phyloP scores from a whole-genome alignment of 805 yeast genomes.

The Lipomyces japonicus region DNA sequence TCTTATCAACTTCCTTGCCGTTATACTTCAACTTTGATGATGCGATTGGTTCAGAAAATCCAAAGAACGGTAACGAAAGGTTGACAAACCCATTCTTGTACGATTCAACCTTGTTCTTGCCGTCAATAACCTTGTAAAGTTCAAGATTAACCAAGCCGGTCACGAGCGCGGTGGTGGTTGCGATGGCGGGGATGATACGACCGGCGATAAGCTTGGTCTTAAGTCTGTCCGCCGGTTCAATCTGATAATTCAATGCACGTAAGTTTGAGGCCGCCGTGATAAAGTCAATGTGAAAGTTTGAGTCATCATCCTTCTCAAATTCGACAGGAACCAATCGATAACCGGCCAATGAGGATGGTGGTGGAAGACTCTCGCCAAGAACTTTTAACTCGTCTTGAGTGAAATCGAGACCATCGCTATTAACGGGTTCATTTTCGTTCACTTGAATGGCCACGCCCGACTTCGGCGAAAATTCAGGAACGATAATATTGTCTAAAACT shows the following conservation, averaged over 20 bases:
- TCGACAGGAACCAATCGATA: constrained; percentile 85
- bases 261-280: constrained; percentile 94
- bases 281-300: constrained; percentile 94
- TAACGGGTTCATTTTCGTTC: constrained; percentile 81
- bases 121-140: constrained; percentile 81
- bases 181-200: constrained; percentile 96
- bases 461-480: constrained; percentile 71
- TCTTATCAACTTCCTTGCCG: constrained; percentile 68
- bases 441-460: constrained; percentile 79
- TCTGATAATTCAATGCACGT: constrained; percentile 69
- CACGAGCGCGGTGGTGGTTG: constrained; percentile 97
- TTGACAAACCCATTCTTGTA: constrained; percentile 91
- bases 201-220: constrained; percentile 98
- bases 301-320: constrained; percentile 96
- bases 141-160: constrained; percentile 93
- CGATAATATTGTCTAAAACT: constrained; percentile 49
- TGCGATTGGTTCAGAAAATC: constrained; percentile 92
- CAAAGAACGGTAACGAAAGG: constrained; percentile 91
- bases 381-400: constrained; percentile 64
- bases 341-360: constrained; percentile 84
- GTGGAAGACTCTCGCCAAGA: constrained; percentile 77
- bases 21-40: constrained; percentile 82
- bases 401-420: constrained; percentile 35
- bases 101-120: constrained; percentile 64
- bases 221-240: constrained; percentile 67